These are phyloP conservation scores for Kazachstania taianensis DNA, from an alignment of 805 yeast species.

Conservation along the genomic window DNA sequence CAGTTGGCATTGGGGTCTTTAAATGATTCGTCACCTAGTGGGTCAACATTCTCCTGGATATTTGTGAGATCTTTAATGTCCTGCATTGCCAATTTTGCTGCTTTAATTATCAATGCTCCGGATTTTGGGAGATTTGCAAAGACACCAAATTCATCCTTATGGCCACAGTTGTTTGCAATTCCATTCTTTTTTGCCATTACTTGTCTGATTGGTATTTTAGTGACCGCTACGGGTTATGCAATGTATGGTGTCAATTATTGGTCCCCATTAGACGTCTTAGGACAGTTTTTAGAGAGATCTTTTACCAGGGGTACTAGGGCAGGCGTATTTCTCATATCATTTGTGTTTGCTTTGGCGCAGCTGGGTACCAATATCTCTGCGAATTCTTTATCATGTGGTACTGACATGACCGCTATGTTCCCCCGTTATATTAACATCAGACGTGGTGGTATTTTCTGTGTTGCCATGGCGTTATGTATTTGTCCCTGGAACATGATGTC, in stretches of 20 bases:
- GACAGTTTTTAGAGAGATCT: conserved; percentile 29
- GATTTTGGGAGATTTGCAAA: conserved; percentile 72
- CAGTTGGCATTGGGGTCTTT: conserved; percentile 27
- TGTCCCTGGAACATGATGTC: conserved; percentile 73
- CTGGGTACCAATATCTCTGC: conserved; percentile 67
- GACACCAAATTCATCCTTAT: conserved; percentile 35
- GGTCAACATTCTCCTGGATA: conserved; percentile 54
- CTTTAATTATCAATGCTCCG: conserved; percentile 72
- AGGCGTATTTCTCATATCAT: conserved; percentile 59
- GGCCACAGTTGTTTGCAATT: conserved; percentile 49
- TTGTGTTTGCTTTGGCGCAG: conserved; percentile 58
- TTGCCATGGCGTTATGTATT: conserved; percentile 52
- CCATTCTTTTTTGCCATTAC: conserved; percentile 68
- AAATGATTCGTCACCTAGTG: conserved; percentile 19
- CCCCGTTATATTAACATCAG: conserved; percentile 51
- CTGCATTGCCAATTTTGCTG: conserved; percentile 69
- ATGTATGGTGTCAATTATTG: conserved; percentile 34
- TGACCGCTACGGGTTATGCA: conserved; percentile 53
- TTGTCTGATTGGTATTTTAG: conserved; percentile 68
- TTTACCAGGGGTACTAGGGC: conserved; percentile 46
- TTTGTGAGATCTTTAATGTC: conserved; percentile 65
- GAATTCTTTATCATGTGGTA: conserved; percentile 49
- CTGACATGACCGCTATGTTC: conserved; percentile 46
- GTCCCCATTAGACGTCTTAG: conserved; percentile 51
- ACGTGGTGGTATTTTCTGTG: conserved; percentile 59